A percentile compares a stretch with the other conserved stretches of the same genome.
These are phyloP conservation scores for Candida xiaguanensis DNA, from an alignment of 805 yeast species.

Conservation along the genomic window DNA sequence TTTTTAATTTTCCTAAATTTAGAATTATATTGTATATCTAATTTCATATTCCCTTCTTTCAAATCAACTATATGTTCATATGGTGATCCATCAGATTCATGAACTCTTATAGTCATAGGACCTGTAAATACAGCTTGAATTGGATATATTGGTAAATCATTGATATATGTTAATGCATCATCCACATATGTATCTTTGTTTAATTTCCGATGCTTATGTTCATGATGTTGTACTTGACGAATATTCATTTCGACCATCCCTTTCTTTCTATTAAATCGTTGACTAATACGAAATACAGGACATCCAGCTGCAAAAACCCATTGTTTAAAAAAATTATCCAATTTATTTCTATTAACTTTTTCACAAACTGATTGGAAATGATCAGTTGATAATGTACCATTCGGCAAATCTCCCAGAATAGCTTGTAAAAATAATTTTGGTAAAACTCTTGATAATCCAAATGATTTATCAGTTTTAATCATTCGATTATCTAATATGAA, in stretches of 20 bases:
- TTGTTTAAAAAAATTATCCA: slow-evolving; percentile 82
- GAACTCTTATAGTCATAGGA: slow-evolving; percentile 94
- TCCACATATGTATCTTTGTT: slow-evolving; percentile 36
- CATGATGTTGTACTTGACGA: slow-evolving; percentile 78
- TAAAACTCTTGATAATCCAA: slow-evolving; percentile 86
- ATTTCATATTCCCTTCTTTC: slow-evolving; percentile 76
- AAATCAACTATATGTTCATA: slow-evolving; percentile 95
- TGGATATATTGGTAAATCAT: slow-evolving; percentile 37
- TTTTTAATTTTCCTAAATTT: slow-evolving; percentile 81
- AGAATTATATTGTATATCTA: slow-evolving; percentile 94
- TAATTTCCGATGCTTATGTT: slow-evolving; percentile 29
- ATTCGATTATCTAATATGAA: slow-evolving; percentile 84
- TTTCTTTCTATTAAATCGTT: slow-evolving; percentile 87
- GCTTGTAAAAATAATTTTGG: slow-evolving; percentile 91
- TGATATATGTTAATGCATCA: slow-evolving; percentile 41
- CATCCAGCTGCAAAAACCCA: slow-evolving; percentile 91
- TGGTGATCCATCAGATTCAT: slow-evolving; percentile 98
- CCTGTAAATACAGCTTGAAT: slow-evolving; percentile 70
- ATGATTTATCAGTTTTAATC: slow-evolving; percentile 93
- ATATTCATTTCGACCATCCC: slow-evolving; percentile 94
- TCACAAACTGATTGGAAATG: slow-evolving; percentile 96
- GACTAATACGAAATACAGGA: slow-evolving; percentile 85
- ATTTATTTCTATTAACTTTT: slow-evolving; percentile 80
- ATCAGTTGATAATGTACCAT: slow-evolving; percentile 69
- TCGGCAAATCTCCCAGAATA: slow-evolving; percentile 87